Evolutionary conservation across 306 rosid species (phyloP), one percentile per base, ranked within the genome.

Genomic region (Cicer yamashitae): DNA sequence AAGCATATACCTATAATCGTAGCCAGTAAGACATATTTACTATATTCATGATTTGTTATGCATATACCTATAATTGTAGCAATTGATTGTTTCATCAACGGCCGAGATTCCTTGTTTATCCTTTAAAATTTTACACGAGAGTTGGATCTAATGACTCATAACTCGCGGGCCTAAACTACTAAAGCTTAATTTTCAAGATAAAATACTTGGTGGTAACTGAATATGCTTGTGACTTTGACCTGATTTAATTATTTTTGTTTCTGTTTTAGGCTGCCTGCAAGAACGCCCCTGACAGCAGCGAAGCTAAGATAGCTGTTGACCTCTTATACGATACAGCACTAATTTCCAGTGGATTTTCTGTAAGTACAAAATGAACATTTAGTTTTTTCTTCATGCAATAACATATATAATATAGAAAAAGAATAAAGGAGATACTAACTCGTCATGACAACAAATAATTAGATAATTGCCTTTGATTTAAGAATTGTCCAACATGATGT

Each of bases 301-400:
- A 96, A 17, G 99, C 99, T 7, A 88, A 81, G 75, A 90, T 88
- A 85, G 99, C 99, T 0, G 93, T 92, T 48, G 97, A 91, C 40
- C 97, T 96, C 78, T 83, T 96, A 69, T 96, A 82, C 0, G 99
- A 92, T 46, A 96, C 99, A 2, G 99, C 99, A 39, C 81, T 88
- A 82, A 90, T 96, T 84, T 89, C 99, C 38, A 94, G 98, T 91
- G 98, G 98, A 86, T 94, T 90, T 84, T 47, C 98, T 46, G 98
- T 94, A 82, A 80, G 87, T 5, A 15, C 14, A 63, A 50, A 18
- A 11, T 52, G 22, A 17, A 40, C 12, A 14, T 15, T 41, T 51
- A 6, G 10, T 3, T 44, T 44, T 22, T 68, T 46, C 6, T 5
- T 30, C 41, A 8, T 18, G 40, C 7, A 53, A 17, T 8, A 15